phyloP scores from a whole-genome alignment of 176 grass and related monocot genomes.

The Chloris gayana region DNA sequence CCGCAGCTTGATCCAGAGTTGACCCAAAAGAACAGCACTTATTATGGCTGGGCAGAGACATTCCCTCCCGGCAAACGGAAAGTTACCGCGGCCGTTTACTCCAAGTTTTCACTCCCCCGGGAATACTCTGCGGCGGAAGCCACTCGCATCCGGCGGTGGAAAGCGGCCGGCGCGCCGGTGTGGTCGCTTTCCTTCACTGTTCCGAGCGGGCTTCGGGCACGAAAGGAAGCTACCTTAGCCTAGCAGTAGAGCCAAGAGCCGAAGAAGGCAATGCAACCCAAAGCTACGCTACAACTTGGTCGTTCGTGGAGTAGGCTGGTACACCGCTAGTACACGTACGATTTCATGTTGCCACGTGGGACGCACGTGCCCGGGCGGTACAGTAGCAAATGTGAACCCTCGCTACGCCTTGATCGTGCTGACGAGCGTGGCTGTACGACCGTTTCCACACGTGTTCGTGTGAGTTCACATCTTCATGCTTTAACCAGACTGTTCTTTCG shows the following conservation, averaged over 20 bases:
- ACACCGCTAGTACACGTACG: not conserved
- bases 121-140: not conserved
- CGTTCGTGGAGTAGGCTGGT: not conserved
- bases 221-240: not conserved
- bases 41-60: not conserved
- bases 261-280: not conserved
- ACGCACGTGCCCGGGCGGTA: not conserved
- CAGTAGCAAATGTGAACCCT: not conserved
- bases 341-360: constrained; percentile 21
- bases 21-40: constrained; percentile 3
- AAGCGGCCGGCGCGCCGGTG: not conserved
- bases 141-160: not conserved
- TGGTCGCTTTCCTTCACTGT: not conserved
- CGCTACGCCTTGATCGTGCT: not conserved
- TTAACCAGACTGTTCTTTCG: no score
- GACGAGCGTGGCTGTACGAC: not conserved
- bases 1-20: not conserved
- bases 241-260: not conserved
- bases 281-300: not conserved
- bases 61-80: constrained; percentile 20
- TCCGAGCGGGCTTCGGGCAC: not conserved
- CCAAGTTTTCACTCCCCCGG: not conserved
- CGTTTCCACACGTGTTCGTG: not conserved
- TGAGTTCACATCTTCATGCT: not conserved
- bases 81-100: not conserved